A percentile compares a stretch with the other conserved stretches of the same genome.
phyloP scores from a whole-genome alignment of 768 basidiomycete genomes.

The Sutorius australiensis region DNA sequence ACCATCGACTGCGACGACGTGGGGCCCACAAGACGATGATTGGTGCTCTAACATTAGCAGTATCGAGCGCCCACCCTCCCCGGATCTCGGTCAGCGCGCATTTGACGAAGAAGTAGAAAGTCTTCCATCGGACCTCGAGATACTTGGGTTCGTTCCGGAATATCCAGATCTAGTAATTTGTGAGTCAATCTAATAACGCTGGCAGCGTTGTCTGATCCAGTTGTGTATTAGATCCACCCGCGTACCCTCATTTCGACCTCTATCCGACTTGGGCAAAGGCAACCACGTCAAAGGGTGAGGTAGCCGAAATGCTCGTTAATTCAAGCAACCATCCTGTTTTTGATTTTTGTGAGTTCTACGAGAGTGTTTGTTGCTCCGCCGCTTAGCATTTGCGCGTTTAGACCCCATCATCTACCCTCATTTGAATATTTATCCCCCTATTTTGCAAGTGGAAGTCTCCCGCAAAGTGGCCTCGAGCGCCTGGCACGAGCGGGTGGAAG shows the following conservation, averaged over 20 bases:
- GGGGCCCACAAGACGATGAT: constrained; percentile 48
- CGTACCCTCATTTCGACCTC: constrained; percentile 33
- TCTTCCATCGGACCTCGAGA: background rate
- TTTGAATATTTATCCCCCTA: constrained; percentile 39
- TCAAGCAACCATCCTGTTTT: constrained; percentile 23
- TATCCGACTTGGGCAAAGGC: constrained; percentile 24
- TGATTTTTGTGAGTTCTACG: constrained; percentile 17
- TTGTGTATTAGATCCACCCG: constrained; percentile 12
- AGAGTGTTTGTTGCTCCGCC: background rate
- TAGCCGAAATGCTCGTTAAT: background rate
- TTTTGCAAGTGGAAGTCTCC: constrained; percentile 1
- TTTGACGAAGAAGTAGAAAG: constrained; percentile 39
- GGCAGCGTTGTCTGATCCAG: constrained; percentile 2
- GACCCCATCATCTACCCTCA: constrained; percentile 41
- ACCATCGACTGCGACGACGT: constrained; percentile 43
- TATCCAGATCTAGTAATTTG: constrained; percentile 31
- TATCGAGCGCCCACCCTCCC: constrained; percentile 45
- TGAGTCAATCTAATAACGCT: constrained; percentile 11
- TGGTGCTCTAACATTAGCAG: constrained; percentile 35
- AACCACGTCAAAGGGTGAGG: background rate
- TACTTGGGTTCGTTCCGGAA: constrained; percentile 4
- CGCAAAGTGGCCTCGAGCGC: background rate
- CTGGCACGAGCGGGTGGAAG: constrained; percentile 1
- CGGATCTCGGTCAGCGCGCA: constrained; percentile 56
- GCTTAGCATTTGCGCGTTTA: constrained; percentile 26